phyloP scores from a whole-genome alignment of 805 yeast species.

The Brettanomyces nanus region DNA sequence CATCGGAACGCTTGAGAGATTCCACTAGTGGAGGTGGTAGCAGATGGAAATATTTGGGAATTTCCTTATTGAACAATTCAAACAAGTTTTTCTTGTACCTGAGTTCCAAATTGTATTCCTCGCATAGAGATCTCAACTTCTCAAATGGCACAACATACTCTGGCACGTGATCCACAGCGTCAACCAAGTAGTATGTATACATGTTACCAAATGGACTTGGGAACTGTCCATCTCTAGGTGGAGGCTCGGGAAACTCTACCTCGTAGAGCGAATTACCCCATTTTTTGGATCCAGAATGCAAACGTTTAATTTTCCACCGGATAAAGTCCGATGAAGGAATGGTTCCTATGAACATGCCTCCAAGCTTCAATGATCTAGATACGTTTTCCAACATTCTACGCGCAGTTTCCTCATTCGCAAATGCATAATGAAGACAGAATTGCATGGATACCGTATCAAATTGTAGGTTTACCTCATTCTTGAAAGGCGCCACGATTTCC shows the following conservation, averaged over 20 bases:
- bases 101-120: slow-evolving; percentile 69
- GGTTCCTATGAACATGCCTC: slow-evolving; percentile 89
- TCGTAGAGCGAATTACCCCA: slow-evolving; percentile 86
- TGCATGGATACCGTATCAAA: slow-evolving; percentile 87
- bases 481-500: slow-evolving; percentile 54
- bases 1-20: slow-evolving; percentile 68
- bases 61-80: slow-evolving; percentile 74
- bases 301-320: slow-evolving; percentile 50
- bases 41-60: slow-evolving; percentile 53
- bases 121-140: slow-evolving; percentile 71
- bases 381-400: slow-evolving; percentile 67
- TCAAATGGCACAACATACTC: slow-evolving; percentile 97
- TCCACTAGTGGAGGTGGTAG: slow-evolving; percentile 53
- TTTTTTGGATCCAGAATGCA: slow-evolving; percentile 41
- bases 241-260: slow-evolving; percentile 71
- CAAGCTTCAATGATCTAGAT: slow-evolving; percentile 62
- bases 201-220: slow-evolving; percentile 73
- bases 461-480: slow-evolving; percentile 54
- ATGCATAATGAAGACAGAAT: slow-evolving; percentile 92
- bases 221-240: slow-evolving; percentile 70
- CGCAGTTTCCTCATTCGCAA: slow-evolving; percentile 75
- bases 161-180: slow-evolving; percentile 94
- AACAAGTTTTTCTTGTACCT: slow-evolving; percentile 69
- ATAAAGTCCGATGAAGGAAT: slow-evolving; percentile 88
- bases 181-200: slow-evolving; percentile 74